These are phyloP conservation scores for Volvariella surrecta DNA, from an alignment of 1,284 basidiomycete species.

Conservation along the genomic window DNA sequence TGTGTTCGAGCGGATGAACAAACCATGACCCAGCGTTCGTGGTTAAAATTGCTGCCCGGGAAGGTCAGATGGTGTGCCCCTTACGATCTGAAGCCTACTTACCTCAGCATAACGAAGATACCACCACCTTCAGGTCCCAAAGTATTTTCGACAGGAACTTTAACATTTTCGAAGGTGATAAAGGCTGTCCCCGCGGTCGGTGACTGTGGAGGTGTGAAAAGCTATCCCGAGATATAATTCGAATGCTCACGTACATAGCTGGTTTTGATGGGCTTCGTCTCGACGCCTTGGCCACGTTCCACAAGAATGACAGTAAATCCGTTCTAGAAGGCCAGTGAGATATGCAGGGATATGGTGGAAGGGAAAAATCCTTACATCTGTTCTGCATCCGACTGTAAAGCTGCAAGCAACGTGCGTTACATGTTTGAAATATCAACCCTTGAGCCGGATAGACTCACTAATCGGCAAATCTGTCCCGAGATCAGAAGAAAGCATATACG, in stretches of 20 bases:
- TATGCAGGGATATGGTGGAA: slow-evolving; percentile 9
- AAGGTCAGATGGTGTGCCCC: neutral
- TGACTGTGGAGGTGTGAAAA: slow-evolving; percentile 53
- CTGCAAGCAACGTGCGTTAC: slow-evolving; percentile 20
- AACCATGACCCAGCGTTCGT: slow-evolving; percentile 16
- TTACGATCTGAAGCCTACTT: slow-evolving; percentile 12
- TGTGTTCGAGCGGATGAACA: slow-evolving; percentile 30
- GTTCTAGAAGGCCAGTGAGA: slow-evolving; percentile 33
- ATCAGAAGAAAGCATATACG: neutral
- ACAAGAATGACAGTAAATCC: slow-evolving; percentile 84
- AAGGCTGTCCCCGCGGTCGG: slow-evolving; percentile 76
- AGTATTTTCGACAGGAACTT: slow-evolving; percentile 80
- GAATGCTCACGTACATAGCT: slow-evolving; percentile 41
- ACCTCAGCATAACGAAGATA: slow-evolving; percentile 70
- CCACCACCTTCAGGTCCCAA: slow-evolving; percentile 81
- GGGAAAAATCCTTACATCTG: slow-evolving; percentile 33
- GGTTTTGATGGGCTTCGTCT: slow-evolving; percentile 83
- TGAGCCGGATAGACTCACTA: slow-evolving; percentile 20
- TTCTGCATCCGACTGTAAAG: slow-evolving; percentile 37
- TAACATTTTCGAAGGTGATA: slow-evolving; percentile 83
- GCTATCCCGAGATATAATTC: slow-evolving; percentile 23
- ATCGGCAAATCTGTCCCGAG: slow-evolving; percentile 36
- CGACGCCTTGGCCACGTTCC: slow-evolving; percentile 67
- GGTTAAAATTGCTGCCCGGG: slow-evolving; percentile 23
- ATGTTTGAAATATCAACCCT: slow-evolving; percentile 3